Evolutionary conservation across 1,284 basidiomycete genomes (phyloP), one percentile per base, ranked within the genome.

Genomic region (Cryptococcus sp.): DNA sequence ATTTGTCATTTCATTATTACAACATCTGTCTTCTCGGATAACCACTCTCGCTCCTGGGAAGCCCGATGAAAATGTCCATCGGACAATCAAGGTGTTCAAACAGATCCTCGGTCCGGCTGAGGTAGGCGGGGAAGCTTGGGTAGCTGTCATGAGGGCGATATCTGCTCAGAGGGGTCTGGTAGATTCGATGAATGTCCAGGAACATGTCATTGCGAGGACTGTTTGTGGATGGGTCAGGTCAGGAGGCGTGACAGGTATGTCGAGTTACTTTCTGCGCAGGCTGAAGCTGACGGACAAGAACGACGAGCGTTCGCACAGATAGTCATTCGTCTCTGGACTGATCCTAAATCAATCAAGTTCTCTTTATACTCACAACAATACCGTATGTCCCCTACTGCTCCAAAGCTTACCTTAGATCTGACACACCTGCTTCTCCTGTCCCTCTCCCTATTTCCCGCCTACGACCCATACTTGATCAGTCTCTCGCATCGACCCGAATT

Each of bases 351-450:
- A 37, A 67, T 78, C 62, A 69, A 70, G 45, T 76, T 65, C 46
- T 65, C 70, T 1, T 52, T 74, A 7, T 70, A 70, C 40, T 51
- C 59, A 1, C 61, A 67, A 46, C 73, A 76, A 41, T 61, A 62
- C 23, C 61, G 72, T 76, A 51, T 50, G 74, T 62, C 4, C 4
- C 4, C 43, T n/a, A 5, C 14, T 5, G 7, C 21, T 13, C 13
- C 25, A 2, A 24, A 39, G 11, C 45, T 46, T 16, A 48, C 10
- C 16, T 21, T 40, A 87, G 87, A 86, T 69, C 66, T 87, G 21
- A 88, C 90, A 0, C 77, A 83, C 3, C 73, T 89, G 1, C 77
- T 93, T 13, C 76, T 93, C 1, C 74, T 87, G 19, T 76, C 78
- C 0, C 61, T 86, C 19, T 83, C 83, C 1, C 80, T 84, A 44